Conservation (phyloP, 768 basidiomycete genomes). For the Boletus patriciae region DNA sequence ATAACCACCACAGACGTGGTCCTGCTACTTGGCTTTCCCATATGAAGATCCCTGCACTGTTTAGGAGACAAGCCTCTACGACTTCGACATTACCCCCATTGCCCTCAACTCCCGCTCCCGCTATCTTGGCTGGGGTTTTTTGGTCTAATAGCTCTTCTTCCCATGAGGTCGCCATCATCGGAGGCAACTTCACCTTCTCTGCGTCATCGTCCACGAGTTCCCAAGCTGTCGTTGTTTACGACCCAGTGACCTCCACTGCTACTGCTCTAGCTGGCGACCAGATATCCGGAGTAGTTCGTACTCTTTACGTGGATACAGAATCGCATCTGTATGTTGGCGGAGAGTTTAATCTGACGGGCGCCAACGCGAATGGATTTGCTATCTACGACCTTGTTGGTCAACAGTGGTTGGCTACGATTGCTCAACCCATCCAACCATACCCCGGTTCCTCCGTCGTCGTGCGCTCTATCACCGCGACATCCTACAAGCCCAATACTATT, state of each 20-base stretch:
- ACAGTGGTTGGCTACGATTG: slow-evolving; percentile 57
- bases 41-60: slow-evolving; percentile 42
- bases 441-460: slow-evolving; percentile 61
- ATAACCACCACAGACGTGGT: slow-evolving; percentile 36
- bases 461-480: slow-evolving; percentile 65
- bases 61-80: slow-evolving; percentile 51
- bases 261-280: slow-evolving; percentile 59
- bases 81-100: slow-evolving; percentile 54
- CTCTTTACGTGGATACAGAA: slow-evolving; percentile 66
- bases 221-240: slow-evolving; percentile 70
- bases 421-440: slow-evolving; percentile 60
- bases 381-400: slow-evolving; percentile 72
- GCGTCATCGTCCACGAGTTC: slow-evolving; percentile 41
- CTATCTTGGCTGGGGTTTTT: slow-evolving; percentile 83
- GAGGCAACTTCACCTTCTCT: slow-evolving; percentile 83
- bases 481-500: slow-evolving; percentile 58
- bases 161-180: slow-evolving; percentile 72
- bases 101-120: slow-evolving; percentile 65
- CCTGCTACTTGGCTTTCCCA: slow-evolving; percentile 51
- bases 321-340: slow-evolving; percentile 80
- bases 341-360: slow-evolving; percentile 65
- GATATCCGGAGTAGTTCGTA: slow-evolving; percentile 71
- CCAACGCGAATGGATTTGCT: slow-evolving; percentile 66
- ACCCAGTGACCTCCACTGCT: slow-evolving; percentile 49
- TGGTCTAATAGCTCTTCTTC: slow-evolving; percentile 79